Evolutionary conservation across 139 green algal genomes (phyloP).

Genomic region (Chlamydomonas asymmetrica): DNA sequence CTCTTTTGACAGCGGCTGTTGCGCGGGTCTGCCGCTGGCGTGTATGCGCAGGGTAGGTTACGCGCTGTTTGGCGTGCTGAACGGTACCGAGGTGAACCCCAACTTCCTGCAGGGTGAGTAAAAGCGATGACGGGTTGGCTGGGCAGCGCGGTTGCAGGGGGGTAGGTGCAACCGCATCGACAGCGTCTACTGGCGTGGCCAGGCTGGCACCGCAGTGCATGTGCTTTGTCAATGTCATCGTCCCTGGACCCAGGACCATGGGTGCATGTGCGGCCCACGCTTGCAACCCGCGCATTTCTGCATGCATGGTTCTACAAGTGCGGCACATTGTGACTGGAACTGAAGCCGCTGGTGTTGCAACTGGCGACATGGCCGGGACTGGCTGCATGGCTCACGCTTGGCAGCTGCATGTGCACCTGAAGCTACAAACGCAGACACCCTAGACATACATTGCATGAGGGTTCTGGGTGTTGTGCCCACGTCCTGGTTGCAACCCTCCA

Average conservation of each 20-base stretch:
- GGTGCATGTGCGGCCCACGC: too few relatives aligned
- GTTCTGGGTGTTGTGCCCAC: not conserved
- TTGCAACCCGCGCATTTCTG: too few relatives aligned
- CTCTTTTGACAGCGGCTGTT: too few relatives aligned
- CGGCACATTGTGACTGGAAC: too few relatives aligned
- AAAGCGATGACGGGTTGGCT: not conserved
- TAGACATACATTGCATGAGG: too few relatives aligned
- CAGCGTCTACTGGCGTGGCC: not conserved
- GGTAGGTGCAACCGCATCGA: not conserved
- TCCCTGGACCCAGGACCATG: not conserved
- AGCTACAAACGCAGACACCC: too few relatives aligned
- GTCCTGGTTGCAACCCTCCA: not conserved
- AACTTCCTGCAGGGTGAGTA: constrained; percentile 50
- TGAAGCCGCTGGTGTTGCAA: too few relatives aligned
- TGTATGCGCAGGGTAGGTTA: constrained; percentile 62
- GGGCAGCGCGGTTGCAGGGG: not conserved
- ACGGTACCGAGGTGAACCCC: constrained; percentile 72
- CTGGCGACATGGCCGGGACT: too few relatives aligned
- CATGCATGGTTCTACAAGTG: too few relatives aligned
- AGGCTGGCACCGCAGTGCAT: not conserved
- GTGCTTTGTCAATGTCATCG: not conserved
- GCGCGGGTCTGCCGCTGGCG: too few relatives aligned
- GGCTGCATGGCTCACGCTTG: not conserved
- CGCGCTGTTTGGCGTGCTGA: constrained; percentile 70
- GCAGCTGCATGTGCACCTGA: not conserved